Conservation (phyloP, 768 basidiomycete species). For the Strobilomyces dryophilus region DNA sequence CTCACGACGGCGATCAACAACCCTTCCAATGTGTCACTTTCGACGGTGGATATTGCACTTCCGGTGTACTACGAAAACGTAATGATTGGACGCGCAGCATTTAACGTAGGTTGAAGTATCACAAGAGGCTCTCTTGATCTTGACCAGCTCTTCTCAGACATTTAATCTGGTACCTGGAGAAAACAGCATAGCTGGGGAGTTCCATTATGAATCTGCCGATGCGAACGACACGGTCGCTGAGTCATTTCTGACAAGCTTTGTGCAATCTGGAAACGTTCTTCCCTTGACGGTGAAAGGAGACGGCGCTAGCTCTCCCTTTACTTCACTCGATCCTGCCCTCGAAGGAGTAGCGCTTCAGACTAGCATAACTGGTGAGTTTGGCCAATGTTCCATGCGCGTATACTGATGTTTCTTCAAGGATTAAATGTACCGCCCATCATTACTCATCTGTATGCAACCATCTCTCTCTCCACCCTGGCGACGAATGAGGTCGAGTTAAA, state of each 20-base stretch:
- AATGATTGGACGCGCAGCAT: constrained; percentile 55
- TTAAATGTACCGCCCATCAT: constrained; percentile 55
- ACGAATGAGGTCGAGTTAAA: constrained; percentile 50
- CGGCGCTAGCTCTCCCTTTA: constrained; percentile 54
- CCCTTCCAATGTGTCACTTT: constrained; percentile 63
- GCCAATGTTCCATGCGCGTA: neutral
- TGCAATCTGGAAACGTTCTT: constrained; percentile 47
- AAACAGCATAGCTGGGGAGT: constrained; percentile 52
- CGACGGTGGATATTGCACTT: constrained; percentile 54
- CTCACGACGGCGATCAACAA: constrained; percentile 58
- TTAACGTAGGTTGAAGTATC: constrained; percentile 40
- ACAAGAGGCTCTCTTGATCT: neutral
- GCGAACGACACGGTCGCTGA: constrained; percentile 64
- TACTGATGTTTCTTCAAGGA: constrained; percentile 20
- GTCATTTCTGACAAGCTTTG: constrained; percentile 56
- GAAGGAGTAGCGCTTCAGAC: constrained; percentile 49
- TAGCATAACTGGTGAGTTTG: constrained; percentile 41
- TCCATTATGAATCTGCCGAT: constrained; percentile 63
- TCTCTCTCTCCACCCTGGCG: constrained; percentile 46
- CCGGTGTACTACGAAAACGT: constrained; percentile 55
- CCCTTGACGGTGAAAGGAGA: constrained; percentile 60
- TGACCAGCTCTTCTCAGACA: constrained; percentile 31
- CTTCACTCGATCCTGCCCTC: constrained; percentile 52
- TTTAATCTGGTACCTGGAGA: constrained; percentile 57
- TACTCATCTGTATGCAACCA: constrained; percentile 49